phyloP scores from a whole-genome alignment of 2,329 filamentous ascomycete genomes.

The Parascedosporium putredinis region DNA sequence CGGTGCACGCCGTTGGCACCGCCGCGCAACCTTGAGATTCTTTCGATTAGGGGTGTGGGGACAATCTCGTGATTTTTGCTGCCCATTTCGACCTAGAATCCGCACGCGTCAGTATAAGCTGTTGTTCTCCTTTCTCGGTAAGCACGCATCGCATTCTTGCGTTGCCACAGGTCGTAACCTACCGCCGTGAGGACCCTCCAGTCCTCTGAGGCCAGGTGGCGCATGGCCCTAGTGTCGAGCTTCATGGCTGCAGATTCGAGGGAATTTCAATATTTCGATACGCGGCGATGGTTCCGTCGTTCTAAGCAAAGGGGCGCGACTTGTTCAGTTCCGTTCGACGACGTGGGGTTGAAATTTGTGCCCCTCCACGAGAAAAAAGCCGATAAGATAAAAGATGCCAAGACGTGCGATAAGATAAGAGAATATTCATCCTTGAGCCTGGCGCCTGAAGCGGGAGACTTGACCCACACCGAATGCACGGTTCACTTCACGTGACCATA shows the following conservation, averaged over 20 bases:
- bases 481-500: neutral
- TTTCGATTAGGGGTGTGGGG: conserved; percentile 78
- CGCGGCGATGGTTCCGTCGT: no score
- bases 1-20: conserved; percentile 70
- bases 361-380: conserved; percentile 1
- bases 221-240: conserved; percentile 86
- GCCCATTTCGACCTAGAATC: conserved; percentile 73
- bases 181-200: conserved; percentile 92
- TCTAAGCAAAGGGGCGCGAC: no score
- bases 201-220: conserved; percentile 85
- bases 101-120: conserved; percentile 11
- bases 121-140: no score
- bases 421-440: neutral
- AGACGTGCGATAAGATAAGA: conserved; percentile 6
- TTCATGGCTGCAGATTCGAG: conserved; percentile 52
- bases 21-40: conserved; percentile 70
- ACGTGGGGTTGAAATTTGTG: conserved; percentile 5
- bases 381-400: conserved; percentile 4
- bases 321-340: neutral
- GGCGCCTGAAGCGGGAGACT: no score
- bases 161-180: conserved; percentile 31
- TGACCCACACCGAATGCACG: no score
- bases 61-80: conserved; percentile 97
- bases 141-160: no score
- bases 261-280: no score